Conservation (phyloP, 2,329 filamentous ascomycete genomes). For the Pseudocercospora macadamiae region DNA sequence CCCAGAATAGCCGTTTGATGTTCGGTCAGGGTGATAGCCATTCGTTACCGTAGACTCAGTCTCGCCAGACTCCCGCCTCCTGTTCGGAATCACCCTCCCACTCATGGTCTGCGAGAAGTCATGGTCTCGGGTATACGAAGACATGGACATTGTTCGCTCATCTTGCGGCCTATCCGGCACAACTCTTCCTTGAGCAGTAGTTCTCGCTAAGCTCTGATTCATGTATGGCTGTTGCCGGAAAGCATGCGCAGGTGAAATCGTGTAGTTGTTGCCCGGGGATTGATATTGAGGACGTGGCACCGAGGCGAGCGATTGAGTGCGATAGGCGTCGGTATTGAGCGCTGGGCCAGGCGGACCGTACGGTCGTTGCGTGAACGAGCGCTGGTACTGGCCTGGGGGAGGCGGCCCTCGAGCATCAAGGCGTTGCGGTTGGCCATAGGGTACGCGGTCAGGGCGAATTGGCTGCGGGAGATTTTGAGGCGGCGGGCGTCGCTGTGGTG, state of each 20-base stretch:
- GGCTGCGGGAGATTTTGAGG: conserved; percentile 61
- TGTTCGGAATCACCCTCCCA: conserved; percentile 84
- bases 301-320: conserved; percentile 89
- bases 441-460: conserved; percentile 64
- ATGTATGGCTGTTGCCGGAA: conserved; percentile 80
- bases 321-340: conserved; percentile 80
- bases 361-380: conserved; percentile 38
- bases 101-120: conserved; percentile 88
- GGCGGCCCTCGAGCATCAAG: conserved; percentile 63
- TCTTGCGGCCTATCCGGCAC: conserved; percentile 84
- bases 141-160: conserved; percentile 96
- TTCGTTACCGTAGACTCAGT: conserved; percentile 34
- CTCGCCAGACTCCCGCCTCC: conserved; percentile 61
- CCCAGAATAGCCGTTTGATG: conserved; percentile 27
- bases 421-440: conserved; percentile 73
- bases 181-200: conserved; percentile 86
- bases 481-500: conserved; percentile 43
- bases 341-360: conserved; percentile 54
- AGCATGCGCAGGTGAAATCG: conserved; percentile 67
- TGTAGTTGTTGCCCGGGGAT: conserved; percentile 63
- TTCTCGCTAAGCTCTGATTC: conserved; percentile 65
- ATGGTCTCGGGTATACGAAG: conserved; percentile 74
- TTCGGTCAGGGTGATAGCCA: conserved; percentile 33
- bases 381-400: conserved; percentile 50
- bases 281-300: conserved; percentile 74